phyloP scores from a whole-genome alignment of 2,329 filamentous ascomycete genomes.

The Neonectria magnoliae region DNA sequence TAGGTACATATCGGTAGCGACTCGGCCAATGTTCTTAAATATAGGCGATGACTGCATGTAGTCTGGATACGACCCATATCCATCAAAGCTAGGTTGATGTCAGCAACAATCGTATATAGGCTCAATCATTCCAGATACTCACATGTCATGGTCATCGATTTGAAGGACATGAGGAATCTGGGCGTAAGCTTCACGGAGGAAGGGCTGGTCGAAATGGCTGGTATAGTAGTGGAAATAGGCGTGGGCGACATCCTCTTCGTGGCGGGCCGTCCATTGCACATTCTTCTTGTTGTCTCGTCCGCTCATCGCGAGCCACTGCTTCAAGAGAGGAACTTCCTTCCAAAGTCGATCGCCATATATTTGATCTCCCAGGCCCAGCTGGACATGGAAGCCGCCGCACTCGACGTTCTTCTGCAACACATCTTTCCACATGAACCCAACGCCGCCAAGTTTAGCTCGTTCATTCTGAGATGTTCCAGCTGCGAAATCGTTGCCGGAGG shows the following conservation, averaged over 20 bases:
- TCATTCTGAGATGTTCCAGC: slow-evolving; percentile 88
- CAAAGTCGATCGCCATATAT: slow-evolving; percentile 95
- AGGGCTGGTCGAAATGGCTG: slow-evolving; percentile 97
- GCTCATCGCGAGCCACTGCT: slow-evolving; percentile 93
- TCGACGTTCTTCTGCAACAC: slow-evolving; percentile 97
- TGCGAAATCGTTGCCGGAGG: slow-evolving; percentile 96
- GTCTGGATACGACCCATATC: slow-evolving; percentile 95
- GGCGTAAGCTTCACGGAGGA: slow-evolving; percentile 92
- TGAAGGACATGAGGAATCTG: slow-evolving; percentile 95
- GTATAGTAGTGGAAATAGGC: slow-evolving; percentile 99
- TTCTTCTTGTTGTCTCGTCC: slow-evolving; percentile 94
- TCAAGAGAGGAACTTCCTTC: slow-evolving; percentile 93
- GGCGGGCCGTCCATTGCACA: slow-evolving; percentile 89
- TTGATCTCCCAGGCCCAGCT: slow-evolving; percentile 91
- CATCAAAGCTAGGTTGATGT: slow-evolving; percentile 77
- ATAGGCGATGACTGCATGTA: slow-evolving; percentile 98
- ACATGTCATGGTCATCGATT: slow-evolving; percentile 98
- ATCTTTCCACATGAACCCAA: slow-evolving; percentile 99
- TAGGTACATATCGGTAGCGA: slow-evolving; percentile 97
- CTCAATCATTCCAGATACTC: slow-evolving; percentile 55
- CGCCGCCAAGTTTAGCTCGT: slow-evolving; percentile 83
- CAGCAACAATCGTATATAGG: slow-evolving; percentile 19
- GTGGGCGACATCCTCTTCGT: slow-evolving; percentile 94
- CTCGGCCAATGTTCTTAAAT: slow-evolving; percentile 96
- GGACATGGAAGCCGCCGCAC: slow-evolving; percentile 93